Evolutionary conservation across 306 rosid species (phyloP).

Genomic region (Corylus avellana): DNA sequence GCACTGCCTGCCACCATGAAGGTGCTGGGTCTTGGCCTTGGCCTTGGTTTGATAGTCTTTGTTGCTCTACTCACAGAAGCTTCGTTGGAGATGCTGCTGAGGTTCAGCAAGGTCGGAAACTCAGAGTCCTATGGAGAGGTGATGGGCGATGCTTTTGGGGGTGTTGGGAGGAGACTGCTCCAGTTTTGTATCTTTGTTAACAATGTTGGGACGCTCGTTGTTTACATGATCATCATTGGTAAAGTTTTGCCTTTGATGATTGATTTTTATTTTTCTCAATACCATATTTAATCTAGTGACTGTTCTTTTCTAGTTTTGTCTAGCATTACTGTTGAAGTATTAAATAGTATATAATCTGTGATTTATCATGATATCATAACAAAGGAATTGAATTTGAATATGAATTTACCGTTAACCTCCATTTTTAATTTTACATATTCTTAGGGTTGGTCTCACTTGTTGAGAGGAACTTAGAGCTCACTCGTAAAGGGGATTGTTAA

Average conservation of each 20-base stretch:
- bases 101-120: conserved; percentile 52
- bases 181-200: conserved; percentile 54
- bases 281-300: neutral
- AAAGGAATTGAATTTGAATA: too few relatives aligned
- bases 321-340: too few relatives aligned
- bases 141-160: conserved; percentile 61
- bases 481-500: too few relatives aligned
- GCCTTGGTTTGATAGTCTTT: conserved; percentile 43
- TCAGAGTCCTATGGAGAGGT: conserved; percentile 43
- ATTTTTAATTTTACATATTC: too few relatives aligned
- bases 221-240: conserved; percentile 71
- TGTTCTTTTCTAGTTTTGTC: too few relatives aligned
- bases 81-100: conserved; percentile 54
- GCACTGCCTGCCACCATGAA: conserved; percentile 74
- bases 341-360: too few relatives aligned
- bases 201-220: conserved; percentile 66
- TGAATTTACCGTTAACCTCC: too few relatives aligned
- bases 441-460: too few relatives aligned
- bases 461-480: too few relatives aligned
- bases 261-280: neutral
- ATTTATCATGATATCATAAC: too few relatives aligned
- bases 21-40: conserved; percentile 54
- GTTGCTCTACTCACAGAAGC: conserved; percentile 54
- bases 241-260: neutral
- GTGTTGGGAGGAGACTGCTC: conserved; percentile 40